Conservation (phyloP, 2,329 filamentous ascomycete species). For the Coleophoma crateriformis region DNA sequence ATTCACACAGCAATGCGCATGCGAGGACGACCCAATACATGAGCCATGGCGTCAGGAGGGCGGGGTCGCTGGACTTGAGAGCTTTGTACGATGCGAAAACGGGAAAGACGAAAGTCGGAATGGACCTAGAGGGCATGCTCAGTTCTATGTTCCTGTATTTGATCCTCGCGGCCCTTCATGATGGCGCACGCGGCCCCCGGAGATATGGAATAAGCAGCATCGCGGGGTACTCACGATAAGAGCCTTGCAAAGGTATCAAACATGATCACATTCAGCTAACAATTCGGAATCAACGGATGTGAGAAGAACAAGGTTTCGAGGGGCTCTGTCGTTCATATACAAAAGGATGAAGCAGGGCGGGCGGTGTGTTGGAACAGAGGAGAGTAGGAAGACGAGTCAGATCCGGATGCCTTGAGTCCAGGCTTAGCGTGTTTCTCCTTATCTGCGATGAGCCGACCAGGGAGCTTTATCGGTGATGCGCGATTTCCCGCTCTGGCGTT, state of each 20-base stretch:
- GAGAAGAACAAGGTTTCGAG: neutral
- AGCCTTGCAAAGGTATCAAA: constrained; percentile 74
- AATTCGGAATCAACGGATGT: neutral
- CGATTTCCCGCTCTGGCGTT: neutral
- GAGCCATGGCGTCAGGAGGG: constrained; percentile 90
- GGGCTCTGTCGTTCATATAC: neutral
- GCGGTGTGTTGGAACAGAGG: neutral
- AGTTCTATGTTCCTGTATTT: constrained; percentile 8
- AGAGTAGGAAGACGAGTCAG: neutral
- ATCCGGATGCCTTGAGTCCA: neutral
- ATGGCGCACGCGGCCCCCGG: neutral
- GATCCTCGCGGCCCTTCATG: neutral
- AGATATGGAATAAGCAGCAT: constrained; percentile 6
- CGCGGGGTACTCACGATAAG: constrained; percentile 58
- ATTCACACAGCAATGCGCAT: constrained; percentile 75
- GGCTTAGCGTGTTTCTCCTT: neutral
- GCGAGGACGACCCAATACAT: constrained; percentile 98
- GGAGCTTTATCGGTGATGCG: neutral
- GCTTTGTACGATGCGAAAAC: constrained; percentile 98
- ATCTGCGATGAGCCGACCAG: neutral
- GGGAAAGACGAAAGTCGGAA: constrained; percentile 87
- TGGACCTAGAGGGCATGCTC: constrained; percentile 49
- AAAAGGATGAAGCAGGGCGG: neutral
- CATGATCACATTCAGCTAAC: constrained; percentile 39
- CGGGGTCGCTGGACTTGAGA: constrained; percentile 84